Percentiles rank a stretch among this genome's conserved stretches.
Evolutionary conservation across 495 filamentous ascomycete genomes (phyloP).

Genomic region (Aspergillus steynii): DNA sequence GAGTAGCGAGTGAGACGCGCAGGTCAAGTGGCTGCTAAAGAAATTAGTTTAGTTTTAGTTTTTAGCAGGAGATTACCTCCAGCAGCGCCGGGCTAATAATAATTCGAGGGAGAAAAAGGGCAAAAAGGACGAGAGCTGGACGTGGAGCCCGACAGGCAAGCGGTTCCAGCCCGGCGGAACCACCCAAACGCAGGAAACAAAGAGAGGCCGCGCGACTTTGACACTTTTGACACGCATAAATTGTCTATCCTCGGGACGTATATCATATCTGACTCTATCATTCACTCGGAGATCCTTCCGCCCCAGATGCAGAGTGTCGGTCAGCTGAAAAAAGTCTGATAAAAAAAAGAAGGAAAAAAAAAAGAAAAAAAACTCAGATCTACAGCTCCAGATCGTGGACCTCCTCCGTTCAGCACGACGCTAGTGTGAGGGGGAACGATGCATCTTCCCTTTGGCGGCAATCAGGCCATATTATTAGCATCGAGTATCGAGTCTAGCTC

Average conservation of each 20-base stretch:
- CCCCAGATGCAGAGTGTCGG: too few species aligned
- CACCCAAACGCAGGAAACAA: slow-evolving; percentile 3
- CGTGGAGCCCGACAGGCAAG: slow-evolving; percentile 3
- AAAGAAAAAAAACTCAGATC: background rate
- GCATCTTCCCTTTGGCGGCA: background rate
- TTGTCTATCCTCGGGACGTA: too few species aligned
- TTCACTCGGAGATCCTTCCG: too few species aligned
- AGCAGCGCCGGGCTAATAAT: background rate
- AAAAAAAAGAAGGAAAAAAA: too few species aligned
- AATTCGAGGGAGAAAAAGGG: background rate
- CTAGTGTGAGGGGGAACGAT: too few species aligned
- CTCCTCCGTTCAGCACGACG: background rate
- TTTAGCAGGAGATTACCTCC: background rate
- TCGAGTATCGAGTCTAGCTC: background rate
- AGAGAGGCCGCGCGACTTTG: background rate
- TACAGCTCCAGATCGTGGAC: background rate
- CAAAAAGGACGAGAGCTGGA: slow-evolving; percentile 6
- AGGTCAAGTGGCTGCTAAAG: background rate
- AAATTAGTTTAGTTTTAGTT: background rate
- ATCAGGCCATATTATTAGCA: background rate
- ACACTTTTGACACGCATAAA: too few species aligned
- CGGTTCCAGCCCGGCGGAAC: slow-evolving; percentile 32
- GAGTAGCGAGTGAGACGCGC: background rate
- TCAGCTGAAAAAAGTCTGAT: background rate
- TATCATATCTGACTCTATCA: too few species aligned